A percentile compares a stretch with the other conserved stretches of the same genome.
phyloP scores from a whole-genome alignment of 1,284 basidiomycete species.

The Irpex sp. region DNA sequence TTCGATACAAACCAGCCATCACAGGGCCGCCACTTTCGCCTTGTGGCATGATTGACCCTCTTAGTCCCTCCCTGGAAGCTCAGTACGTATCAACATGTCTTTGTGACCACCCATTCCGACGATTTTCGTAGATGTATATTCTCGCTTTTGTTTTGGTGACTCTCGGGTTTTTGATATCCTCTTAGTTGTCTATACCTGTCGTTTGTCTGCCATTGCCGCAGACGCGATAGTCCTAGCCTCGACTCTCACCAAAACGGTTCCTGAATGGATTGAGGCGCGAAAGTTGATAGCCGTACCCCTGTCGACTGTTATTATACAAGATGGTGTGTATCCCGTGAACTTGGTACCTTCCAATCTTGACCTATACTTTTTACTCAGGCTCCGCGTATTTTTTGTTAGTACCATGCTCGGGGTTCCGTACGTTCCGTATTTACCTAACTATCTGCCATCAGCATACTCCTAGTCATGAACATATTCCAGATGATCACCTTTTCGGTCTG shows the following conservation, averaged over 20 bases:
- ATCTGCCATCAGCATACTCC: background rate
- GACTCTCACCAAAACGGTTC: conserved; percentile 4
- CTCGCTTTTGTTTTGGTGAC: background rate
- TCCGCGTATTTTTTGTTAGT: conserved; percentile 4
- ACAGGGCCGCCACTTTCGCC: conserved; percentile 1
- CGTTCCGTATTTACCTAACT: background rate
- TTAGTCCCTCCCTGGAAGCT: background rate
- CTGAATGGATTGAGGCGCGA: background rate
- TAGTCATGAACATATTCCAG: conserved; percentile 6
- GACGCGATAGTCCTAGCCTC: background rate
- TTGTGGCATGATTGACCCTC: conserved; percentile 1
- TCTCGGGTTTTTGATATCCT: background rate
- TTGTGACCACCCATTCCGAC: too few relatives aligned
- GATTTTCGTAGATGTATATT: background rate
- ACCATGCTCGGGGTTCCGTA: background rate
- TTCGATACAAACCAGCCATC: background rate
- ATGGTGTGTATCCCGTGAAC: background rate
- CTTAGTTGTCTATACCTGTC: background rate
- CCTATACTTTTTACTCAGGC: background rate
- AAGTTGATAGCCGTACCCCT: background rate
- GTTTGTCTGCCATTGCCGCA: conserved; percentile 3
- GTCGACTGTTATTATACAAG: background rate
- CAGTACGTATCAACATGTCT: background rate
- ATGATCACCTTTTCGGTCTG: conserved; percentile 5
- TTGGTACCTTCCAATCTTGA: background rate